Evolutionary conservation across 2,329 filamentous ascomycete genomes (phyloP).

Genomic region (Cladosporium velox): DNA sequence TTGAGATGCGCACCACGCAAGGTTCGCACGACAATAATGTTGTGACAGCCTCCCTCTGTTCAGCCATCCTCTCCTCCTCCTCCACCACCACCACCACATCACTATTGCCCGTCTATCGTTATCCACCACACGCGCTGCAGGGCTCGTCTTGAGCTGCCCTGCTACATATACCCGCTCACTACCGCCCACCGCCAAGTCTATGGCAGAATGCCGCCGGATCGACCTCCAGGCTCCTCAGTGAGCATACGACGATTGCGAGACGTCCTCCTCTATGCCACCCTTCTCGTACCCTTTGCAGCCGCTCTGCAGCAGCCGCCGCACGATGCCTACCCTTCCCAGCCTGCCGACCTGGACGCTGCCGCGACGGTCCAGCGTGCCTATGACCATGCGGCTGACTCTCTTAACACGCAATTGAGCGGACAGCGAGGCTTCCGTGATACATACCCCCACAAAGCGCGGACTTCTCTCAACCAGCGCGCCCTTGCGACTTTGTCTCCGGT

Average conservation of each 20-base stretch:
- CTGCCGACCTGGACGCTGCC: slow-evolving; percentile 27
- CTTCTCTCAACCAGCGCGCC: slow-evolving; percentile 76
- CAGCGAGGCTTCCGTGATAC: slow-evolving; percentile 34
- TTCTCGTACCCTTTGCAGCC: slow-evolving; percentile 36
- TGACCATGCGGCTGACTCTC: slow-evolving; percentile 29
- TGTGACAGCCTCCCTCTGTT: neutral
- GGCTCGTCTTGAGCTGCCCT: slow-evolving; percentile 12
- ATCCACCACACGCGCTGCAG: slow-evolving; percentile 13
- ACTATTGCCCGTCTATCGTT: neutral
- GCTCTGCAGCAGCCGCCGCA: slow-evolving; percentile 43
- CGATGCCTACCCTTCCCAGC: slow-evolving; percentile 23
- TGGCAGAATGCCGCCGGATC: slow-evolving; percentile 37
- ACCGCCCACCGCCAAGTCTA: slow-evolving; percentile 22
- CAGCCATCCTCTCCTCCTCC: neutral
- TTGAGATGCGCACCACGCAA: neutral
- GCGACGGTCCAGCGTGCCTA: slow-evolving; percentile 24
- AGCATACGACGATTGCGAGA: slow-evolving; percentile 32
- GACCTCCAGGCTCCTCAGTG: slow-evolving; percentile 33
- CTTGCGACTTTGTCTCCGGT: slow-evolving; percentile 97
- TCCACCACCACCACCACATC: neutral
- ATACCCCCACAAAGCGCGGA: slow-evolving; percentile 33
- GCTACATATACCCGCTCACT: neutral
- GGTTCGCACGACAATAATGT: slow-evolving; percentile 9
- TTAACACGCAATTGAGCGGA: slow-evolving; percentile 32
- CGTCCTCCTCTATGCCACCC: slow-evolving; percentile 32